Conservation (phyloP, 768 basidiomycete genomes). For the Coprinopsis cinerea region DNA sequence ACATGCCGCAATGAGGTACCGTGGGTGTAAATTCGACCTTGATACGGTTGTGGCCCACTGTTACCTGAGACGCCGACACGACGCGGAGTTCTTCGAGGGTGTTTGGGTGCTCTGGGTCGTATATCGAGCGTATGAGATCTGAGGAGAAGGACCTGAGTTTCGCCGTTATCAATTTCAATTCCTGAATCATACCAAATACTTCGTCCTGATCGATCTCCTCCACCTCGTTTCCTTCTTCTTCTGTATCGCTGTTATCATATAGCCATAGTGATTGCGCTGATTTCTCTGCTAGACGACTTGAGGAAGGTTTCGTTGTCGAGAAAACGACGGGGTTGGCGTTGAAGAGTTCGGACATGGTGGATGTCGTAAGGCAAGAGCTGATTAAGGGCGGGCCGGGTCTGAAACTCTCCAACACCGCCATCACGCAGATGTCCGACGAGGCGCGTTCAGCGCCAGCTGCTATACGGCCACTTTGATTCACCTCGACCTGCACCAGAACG, state of each 20-base stretch:
- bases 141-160: constrained; percentile 4
- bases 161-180: neutral
- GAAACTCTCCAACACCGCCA: neutral
- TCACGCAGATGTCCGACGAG: neutral
- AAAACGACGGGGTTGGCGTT: constrained; percentile 92
- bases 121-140: constrained; percentile 91
- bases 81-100: constrained; percentile 93
- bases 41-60: constrained; percentile 52
- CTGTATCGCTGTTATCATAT: constrained; percentile 36
- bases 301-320: constrained; percentile 38
- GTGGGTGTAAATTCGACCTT: constrained; percentile 95
- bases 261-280: constrained; percentile 58
- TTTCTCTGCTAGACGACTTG: constrained; percentile 36
- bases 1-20: constrained; percentile 96
- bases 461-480: neutral
- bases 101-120: constrained; percentile 93
- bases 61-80: constrained; percentile 85
- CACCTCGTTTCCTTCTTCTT: constrained; percentile 45
- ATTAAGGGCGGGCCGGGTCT: constrained; percentile 8
- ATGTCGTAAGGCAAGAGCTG: constrained; percentile 12
- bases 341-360: constrained; percentile 55
- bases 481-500: neutral
- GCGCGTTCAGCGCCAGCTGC: neutral
- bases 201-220: constrained; percentile 88
- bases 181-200: constrained; percentile 65